These are phyloP conservation scores for Fusarium torreyae DNA, from an alignment of 2,329 filamentous ascomycete genomes.

Conservation along the genomic window DNA sequence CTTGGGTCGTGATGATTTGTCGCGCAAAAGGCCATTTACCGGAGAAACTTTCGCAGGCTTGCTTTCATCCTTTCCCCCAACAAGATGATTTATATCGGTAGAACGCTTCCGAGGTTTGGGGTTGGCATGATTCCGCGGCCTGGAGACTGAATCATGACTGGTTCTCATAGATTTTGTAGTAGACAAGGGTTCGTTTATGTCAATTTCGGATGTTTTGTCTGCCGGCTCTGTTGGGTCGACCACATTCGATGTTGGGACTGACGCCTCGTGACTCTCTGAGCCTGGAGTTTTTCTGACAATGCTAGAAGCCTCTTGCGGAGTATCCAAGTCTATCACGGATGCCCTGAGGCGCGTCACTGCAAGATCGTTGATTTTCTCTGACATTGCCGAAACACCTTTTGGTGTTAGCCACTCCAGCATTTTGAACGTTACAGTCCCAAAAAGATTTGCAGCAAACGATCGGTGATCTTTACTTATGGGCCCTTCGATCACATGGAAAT, in stretches of 20 bases:
- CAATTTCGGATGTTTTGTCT: constrained; percentile 11
- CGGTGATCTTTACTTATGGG: constrained; percentile 69
- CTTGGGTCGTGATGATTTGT: constrained; percentile 56
- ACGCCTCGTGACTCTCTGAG: background rate
- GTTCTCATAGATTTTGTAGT: constrained; percentile 20
- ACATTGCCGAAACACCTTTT: constrained; percentile 66
- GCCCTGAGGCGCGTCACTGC: constrained; percentile 5
- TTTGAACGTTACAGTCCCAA: constrained; percentile 76
- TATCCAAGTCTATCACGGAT: constrained; percentile 3
- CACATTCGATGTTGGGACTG: background rate
- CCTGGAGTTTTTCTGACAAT: background rate
- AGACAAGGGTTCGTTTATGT: constrained; percentile 8
- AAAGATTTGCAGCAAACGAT: constrained; percentile 74
- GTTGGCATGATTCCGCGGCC: constrained; percentile 24
- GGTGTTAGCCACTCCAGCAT: constrained; percentile 81
- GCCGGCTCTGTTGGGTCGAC: background rate
- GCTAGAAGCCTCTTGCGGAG: background rate
- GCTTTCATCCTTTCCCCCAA: constrained; percentile 50
- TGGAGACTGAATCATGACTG: constrained; percentile 26
- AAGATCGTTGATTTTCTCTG: constrained; percentile 52
- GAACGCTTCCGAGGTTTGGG: constrained; percentile 53
- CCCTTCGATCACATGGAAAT: constrained; percentile 62
- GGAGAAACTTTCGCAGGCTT: constrained; percentile 52
- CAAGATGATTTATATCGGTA: constrained; percentile 51
- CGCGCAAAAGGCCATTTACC: constrained; percentile 51